phyloP scores from a whole-genome alignment of 176 grass and related monocot species.

The Rhynchospora tenuis region DNA sequence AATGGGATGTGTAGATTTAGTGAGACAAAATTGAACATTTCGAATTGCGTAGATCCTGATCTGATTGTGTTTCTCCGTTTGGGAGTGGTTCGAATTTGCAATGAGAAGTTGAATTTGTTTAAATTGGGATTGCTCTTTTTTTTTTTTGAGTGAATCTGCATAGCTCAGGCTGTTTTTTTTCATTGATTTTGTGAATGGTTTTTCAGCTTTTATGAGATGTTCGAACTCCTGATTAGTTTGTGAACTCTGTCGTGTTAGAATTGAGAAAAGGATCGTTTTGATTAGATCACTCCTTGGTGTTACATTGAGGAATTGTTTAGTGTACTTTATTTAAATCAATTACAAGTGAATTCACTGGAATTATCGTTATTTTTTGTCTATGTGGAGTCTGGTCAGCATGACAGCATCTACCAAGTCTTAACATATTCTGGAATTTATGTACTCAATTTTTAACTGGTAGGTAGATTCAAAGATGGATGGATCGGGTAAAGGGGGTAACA shows the following conservation, averaged over 20 bases:
- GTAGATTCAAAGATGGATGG: constrained; percentile 55
- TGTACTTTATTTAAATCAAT: neutral
- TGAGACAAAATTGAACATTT: neutral
- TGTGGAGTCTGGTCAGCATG: neutral
- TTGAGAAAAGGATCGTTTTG: neutral
- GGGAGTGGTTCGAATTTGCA: neutral
- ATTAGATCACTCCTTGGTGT: neutral
- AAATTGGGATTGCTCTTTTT: neutral
- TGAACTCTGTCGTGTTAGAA: neutral
- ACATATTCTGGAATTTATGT: neutral
- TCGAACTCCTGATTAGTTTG: neutral
- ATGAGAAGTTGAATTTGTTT: neutral
- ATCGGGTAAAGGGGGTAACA: constrained; percentile 37
- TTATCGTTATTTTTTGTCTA: neutral
- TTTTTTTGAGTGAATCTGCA: neutral
- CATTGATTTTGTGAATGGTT: neutral
- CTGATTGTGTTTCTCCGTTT: neutral
- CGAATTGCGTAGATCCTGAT: constrained; percentile 1
- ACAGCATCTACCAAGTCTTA: neutral
- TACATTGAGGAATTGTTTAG: neutral
- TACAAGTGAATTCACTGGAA: neutral
- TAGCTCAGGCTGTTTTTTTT: neutral
- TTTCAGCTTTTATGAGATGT: neutral
- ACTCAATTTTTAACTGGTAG: neutral
- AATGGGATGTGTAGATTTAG: neutral